A percentile compares a stretch with the other conserved stretches of the same genome.
Conservation (phyloP, 192 early-diverging fungal species). For the Entophlyctis helioformis region DNA sequence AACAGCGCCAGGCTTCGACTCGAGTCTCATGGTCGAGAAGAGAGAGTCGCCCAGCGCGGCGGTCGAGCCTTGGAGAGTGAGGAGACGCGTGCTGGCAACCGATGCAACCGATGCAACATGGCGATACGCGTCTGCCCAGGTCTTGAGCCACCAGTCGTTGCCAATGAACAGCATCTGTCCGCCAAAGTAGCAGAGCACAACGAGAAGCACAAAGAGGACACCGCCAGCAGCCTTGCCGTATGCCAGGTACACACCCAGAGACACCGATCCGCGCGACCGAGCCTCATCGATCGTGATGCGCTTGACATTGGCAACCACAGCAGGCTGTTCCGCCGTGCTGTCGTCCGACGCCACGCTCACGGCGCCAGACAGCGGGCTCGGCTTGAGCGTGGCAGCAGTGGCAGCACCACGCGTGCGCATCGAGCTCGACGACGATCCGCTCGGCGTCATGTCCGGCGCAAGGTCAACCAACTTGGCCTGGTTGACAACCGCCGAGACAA, state of each 20-base stretch:
- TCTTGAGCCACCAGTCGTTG: slow-evolving; percentile 29
- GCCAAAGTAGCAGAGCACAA: neutral
- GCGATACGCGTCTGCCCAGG: slow-evolving; percentile 14
- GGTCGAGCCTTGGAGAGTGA: neutral
- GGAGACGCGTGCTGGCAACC: neutral
- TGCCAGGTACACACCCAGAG: slow-evolving; percentile 6
- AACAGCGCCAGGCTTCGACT: neutral
- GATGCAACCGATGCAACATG: neutral
- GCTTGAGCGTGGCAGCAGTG: neutral
- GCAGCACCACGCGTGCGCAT: neutral
- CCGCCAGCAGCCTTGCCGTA: slow-evolving; percentile 23
- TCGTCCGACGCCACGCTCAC: no score
- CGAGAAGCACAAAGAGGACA: neutral
- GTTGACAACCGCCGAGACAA: slow-evolving; percentile 25
- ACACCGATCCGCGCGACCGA: slow-evolving; percentile 1
- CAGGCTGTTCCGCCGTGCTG: no score
- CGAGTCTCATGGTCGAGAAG: neutral
- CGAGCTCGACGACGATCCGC: neutral
- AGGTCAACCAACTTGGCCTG: neutral
- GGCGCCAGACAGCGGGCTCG: no score
- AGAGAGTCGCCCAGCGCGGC: no score
- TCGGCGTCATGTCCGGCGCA: no score
- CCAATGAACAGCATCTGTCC: slow-evolving; percentile 8
- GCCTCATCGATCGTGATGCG: neutral
- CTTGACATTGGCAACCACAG: neutral